Conservation (phyloP, 1,139 yeast genomes). For the Hyphopichia burtonii region DNA sequence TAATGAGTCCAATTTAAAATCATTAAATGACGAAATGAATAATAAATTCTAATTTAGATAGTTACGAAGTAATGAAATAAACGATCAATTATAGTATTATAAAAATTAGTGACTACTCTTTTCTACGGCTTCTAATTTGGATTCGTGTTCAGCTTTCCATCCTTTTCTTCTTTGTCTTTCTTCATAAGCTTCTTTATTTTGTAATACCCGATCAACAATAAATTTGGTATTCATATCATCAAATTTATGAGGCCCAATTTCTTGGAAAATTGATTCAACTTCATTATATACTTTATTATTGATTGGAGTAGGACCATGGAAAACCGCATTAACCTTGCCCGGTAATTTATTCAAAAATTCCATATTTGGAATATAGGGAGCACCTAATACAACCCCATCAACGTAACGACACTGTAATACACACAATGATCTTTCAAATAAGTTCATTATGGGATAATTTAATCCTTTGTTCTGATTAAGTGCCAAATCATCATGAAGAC, state of each 20-base stretch:
- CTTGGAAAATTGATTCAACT: conserved; percentile 36
- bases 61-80: neutral
- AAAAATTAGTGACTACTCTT: neutral
- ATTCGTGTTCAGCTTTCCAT: conserved; percentile 56
- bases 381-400: conserved; percentile 71
- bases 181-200: conserved; percentile 65
- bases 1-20: conserved; percentile 26
- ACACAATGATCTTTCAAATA: conserved; percentile 81
- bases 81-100: neutral
- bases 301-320: conserved; percentile 61
- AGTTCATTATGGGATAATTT: conserved; percentile 82
- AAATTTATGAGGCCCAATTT: conserved; percentile 55
- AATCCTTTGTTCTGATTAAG: conserved; percentile 61
- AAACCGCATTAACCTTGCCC: conserved; percentile 45
- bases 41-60: conserved; percentile 4
- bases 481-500: conserved; percentile 62
- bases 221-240: conserved; percentile 60
- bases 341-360: conserved; percentile 39
- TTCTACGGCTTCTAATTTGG: conserved; percentile 24
- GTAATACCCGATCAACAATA: conserved; percentile 67
- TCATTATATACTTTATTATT: conserved; percentile 45
- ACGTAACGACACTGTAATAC: conserved; percentile 85
- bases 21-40: conserved; percentile 25
- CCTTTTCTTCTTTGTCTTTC: conserved; percentile 80
- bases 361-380: conserved; percentile 54